Evolutionary conservation across 192 early-diverging fungal species (phyloP), one percentile per base, ranked within the genome.

Genomic region (Thoreauomyces humboldtii): DNA sequence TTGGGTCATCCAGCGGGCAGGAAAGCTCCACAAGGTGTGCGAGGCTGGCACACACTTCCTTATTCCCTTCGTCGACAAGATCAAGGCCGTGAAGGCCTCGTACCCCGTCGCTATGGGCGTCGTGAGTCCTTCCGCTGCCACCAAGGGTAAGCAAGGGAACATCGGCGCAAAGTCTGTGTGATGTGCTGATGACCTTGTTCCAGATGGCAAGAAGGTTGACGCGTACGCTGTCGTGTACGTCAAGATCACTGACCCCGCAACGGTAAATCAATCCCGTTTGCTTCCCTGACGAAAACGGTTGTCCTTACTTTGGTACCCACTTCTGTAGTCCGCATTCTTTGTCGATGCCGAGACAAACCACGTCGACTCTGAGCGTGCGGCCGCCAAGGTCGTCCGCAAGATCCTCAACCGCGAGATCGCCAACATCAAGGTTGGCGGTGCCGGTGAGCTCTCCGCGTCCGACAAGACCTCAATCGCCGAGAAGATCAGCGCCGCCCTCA

Each of bases 311-410:
- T 59, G 53, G n/a, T n/a, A n/a, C 32, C 7, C 29, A 27, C 31
- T 31, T 58, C 37, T 21, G 15, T 32, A 77, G 71, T 82, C 80
- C 71, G 76, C 80, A 12, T 57, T 68, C 57, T 82, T 71, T 63
- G 60, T 76, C 36, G 77, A 79, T 62, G 67, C 77, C 34, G 74
- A 82, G 57, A 79, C 67, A 61, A 78, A 78, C 75, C 61, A 67
- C 52, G 50, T 44, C 48, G 80, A 82, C 69, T 78, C 77, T 70
- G 80, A 82, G 69, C 74, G 77, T 36, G 73, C 77, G 24, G 77
- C 77, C 55, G 80, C 80, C 53, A 78, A 76, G 66, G 46, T 71
- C 32, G 67, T 77, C 25, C 70, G 71, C 37, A 59, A 65, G 42
- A 67, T 68, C 32, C 62, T 82, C 35, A 70, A 57, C 24, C 66